These are phyloP conservation scores for Lichenothelia convexa DNA, from an alignment of 495 filamentous ascomycete species.

Conservation along the genomic window DNA sequence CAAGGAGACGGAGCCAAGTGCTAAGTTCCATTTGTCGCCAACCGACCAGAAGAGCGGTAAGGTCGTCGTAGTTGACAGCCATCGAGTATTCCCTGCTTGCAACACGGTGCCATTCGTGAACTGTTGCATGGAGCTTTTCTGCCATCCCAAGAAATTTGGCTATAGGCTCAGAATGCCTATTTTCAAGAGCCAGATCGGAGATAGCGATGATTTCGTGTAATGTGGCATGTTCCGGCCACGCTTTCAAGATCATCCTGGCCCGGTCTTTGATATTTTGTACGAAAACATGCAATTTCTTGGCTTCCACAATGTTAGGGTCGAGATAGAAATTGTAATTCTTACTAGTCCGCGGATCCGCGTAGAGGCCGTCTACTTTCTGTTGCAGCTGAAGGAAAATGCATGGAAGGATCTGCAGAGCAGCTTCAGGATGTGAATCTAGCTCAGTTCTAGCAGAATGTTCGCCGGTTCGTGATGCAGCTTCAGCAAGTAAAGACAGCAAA, in stretches of 20 bases:
- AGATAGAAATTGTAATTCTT: slow-evolving; percentile 74
- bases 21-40: slow-evolving; percentile 85
- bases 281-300: slow-evolving; percentile 46
- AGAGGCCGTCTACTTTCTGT: too few species aligned
- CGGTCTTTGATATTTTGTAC: slow-evolving; percentile 45
- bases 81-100: slow-evolving; percentile 64
- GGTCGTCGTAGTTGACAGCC: slow-evolving; percentile 44
- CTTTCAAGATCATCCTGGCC: slow-evolving; percentile 47
- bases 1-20: slow-evolving; percentile 81
- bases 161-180: slow-evolving; percentile 68
- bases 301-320: slow-evolving; percentile 56
- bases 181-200: slow-evolving; percentile 53
- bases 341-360: too few species aligned
- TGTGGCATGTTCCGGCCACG: slow-evolving; percentile 58
- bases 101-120: slow-evolving; percentile 88
- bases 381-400: too few species aligned
- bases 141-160: slow-evolving; percentile 65
- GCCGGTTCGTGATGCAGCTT: too few species aligned
- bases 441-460: too few species aligned
- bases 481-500: too few species aligned
- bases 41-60: slow-evolving; percentile 57
- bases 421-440: too few species aligned
- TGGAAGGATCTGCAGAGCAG: too few species aligned
- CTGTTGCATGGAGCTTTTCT: slow-evolving; percentile 61
- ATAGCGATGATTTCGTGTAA: slow-evolving; percentile 55